phyloP scores from a whole-genome alignment of 768 basidiomycete genomes.

The Fistulinella prunicolor region DNA sequence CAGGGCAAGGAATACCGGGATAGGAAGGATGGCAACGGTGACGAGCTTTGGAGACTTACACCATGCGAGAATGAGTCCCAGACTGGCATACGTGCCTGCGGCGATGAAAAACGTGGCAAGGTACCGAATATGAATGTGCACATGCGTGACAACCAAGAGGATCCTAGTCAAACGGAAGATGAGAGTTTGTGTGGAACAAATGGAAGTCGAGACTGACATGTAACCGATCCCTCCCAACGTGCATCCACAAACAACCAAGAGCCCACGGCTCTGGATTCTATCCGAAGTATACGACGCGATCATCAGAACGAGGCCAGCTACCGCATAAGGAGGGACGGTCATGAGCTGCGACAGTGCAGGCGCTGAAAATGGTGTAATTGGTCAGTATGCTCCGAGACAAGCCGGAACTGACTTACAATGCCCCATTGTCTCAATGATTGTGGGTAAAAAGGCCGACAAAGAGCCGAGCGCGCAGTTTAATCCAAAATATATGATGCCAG shows the following conservation, averaged over 20 bases:
- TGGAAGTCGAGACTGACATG: conserved; percentile 27
- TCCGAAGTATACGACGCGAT: conserved; percentile 41
- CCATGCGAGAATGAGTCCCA: conserved; percentile 48
- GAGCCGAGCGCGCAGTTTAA: conserved; percentile 48
- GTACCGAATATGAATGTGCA: conserved; percentile 38
- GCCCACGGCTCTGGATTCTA: conserved; percentile 42
- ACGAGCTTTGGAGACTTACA: too few relatives aligned
- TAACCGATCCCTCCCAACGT: conserved; percentile 40
- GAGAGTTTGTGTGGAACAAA: background rate
- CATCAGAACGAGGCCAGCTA: conserved; percentile 38
- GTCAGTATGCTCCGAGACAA: background rate
- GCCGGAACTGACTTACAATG: conserved; percentile 33
- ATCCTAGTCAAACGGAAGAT: conserved; percentile 18
- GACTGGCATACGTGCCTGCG: conserved; percentile 43
- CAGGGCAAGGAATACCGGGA: too few relatives aligned
- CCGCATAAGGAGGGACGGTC: conserved; percentile 54
- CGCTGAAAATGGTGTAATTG: conserved; percentile 27
- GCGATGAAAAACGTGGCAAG: conserved; percentile 46
- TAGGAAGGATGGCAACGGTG: too few relatives aligned
- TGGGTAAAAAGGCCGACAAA: conserved; percentile 52
- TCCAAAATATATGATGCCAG: conserved; percentile 49
- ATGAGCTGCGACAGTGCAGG: conserved; percentile 46
- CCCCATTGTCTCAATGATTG: conserved; percentile 51
- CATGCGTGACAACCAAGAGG: conserved; percentile 32
- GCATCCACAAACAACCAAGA: conserved; percentile 30